Conservation (phyloP, 2,329 filamentous ascomycete genomes). For the Didymella arachidicola region DNA sequence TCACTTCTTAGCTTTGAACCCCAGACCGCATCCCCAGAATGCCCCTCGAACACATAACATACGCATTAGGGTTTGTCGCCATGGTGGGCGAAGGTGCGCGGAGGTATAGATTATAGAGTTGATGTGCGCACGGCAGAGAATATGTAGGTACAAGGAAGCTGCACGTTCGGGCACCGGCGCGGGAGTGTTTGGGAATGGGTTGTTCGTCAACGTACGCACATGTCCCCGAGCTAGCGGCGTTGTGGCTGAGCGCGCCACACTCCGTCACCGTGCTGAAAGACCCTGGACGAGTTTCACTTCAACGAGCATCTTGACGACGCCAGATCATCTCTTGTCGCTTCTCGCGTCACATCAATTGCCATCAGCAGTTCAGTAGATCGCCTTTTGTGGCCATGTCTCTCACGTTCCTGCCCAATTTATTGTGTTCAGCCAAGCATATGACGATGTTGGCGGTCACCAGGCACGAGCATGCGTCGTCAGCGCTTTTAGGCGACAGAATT, state of each 20-base stretch:
- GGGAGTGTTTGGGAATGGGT: conserved; percentile 32
- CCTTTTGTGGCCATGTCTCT: neutral
- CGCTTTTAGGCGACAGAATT: conserved; percentile 45
- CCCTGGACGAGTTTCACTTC: conserved; percentile 2
- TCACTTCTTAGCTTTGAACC: conserved; percentile 39
- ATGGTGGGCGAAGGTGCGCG: conserved; percentile 41
- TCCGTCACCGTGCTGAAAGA: conserved; percentile 8
- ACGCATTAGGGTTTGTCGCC: conserved; percentile 54
- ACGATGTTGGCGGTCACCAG: conserved; percentile 35
- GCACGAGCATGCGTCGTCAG: conserved; percentile 47
- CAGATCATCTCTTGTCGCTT: neutral
- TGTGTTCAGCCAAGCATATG: conserved; percentile 20
- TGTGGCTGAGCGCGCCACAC: conserved; percentile 12
- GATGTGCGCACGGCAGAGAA: conserved; percentile 12
- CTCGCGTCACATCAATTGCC: neutral
- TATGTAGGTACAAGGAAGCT: conserved; percentile 14
- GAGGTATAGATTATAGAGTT: conserved; percentile 10
- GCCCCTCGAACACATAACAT: conserved; percentile 31
- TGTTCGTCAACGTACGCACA: conserved; percentile 24
- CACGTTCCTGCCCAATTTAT: neutral
- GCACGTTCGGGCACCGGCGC: conserved; percentile 27
- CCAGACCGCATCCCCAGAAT: conserved; percentile 23
- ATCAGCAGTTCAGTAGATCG: neutral
- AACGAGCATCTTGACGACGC: neutral
- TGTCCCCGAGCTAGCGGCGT: conserved; percentile 21